These are phyloP conservation scores for Physcomitrium patens DNA, from an alignment of 225 moss, liverwort and hornwort genomes.

Conservation along the genomic window DNA sequence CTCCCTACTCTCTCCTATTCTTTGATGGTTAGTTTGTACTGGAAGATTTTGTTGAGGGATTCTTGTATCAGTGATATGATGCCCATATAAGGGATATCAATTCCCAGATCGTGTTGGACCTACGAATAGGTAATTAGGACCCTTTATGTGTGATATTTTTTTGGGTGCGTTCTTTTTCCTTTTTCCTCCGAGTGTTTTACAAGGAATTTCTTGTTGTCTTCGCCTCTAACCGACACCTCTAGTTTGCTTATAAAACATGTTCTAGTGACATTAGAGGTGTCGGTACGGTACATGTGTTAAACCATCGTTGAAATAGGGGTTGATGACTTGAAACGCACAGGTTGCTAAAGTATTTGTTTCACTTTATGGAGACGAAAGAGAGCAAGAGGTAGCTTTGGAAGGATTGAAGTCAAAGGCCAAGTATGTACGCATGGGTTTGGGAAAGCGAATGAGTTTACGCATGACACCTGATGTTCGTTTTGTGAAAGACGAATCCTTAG, in stretches of 20 bases:
- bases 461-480: slow-evolving; percentile 94
- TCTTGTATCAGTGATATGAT: not conserved
- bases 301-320: slow-evolving; percentile 2
- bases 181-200: not conserved
- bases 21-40: slow-evolving; percentile 3
- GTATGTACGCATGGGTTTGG: slow-evolving; percentile 91
- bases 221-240: too few species aligned
- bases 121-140: not conserved
- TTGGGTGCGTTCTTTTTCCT: not conserved
- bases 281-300: not conserved
- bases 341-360: slow-evolving; percentile 98
- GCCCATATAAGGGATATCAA: not conserved
- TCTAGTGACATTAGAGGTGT: too few species aligned
- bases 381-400: slow-evolving; percentile 84
- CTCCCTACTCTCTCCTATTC: not conserved
- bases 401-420: slow-evolving; percentile 82
- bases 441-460: slow-evolving; percentile 90
- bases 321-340: slow-evolving; percentile 47
- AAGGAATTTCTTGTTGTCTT: not conserved
- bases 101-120: not conserved
- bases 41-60: not conserved
- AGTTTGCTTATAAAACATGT: too few species aligned
- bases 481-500: slow-evolving; percentile 87
- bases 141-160: not conserved
- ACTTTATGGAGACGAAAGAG: slow-evolving; percentile 89